These are phyloP conservation scores for Pichia sporocuriosa DNA, from an alignment of 805 yeast genomes.

Conservation along the genomic window DNA sequence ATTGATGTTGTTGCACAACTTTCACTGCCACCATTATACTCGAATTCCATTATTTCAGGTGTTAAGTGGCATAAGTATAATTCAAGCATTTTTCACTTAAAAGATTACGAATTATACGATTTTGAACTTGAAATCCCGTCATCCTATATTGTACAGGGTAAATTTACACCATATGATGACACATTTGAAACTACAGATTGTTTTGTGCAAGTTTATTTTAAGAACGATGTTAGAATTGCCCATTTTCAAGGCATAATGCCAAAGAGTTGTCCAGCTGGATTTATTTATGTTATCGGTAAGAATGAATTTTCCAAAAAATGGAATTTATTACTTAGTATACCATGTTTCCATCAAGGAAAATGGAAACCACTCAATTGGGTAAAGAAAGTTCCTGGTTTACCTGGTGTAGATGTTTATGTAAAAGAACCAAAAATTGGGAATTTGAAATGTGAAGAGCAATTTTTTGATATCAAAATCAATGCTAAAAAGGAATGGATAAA, in stretches of 20 bases:
- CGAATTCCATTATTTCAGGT: constrained; percentile 60
- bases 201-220: constrained; percentile 75
- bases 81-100: constrained; percentile 65
- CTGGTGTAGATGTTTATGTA: constrained; percentile 58
- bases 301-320: constrained; percentile 33
- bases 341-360: constrained; percentile 65
- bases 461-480: constrained; percentile 6
- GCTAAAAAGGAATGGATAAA: background rate
- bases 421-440: constrained; percentile 75
- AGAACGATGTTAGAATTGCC: constrained; percentile 54
- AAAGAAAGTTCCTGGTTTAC: constrained; percentile 35
- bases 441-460: constrained; percentile 32
- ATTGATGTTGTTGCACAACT: constrained; percentile 71
- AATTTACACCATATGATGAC: constrained; percentile 37
- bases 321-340: constrained; percentile 67
- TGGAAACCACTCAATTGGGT: constrained; percentile 51
- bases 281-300: constrained; percentile 34
- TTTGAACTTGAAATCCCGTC: constrained; percentile 65
- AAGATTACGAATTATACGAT: constrained; percentile 74
- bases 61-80: constrained; percentile 63
- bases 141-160: constrained; percentile 60
- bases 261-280: constrained; percentile 58
- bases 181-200: constrained; percentile 42
- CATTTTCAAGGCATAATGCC: constrained; percentile 81
- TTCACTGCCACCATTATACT: constrained; percentile 80